A percentile compares a stretch with the other conserved stretches of the same genome.
Evolutionary conservation across 2,329 filamentous ascomycete genomes (phyloP).

Genomic region (Sporothrix curviconia): DNA sequence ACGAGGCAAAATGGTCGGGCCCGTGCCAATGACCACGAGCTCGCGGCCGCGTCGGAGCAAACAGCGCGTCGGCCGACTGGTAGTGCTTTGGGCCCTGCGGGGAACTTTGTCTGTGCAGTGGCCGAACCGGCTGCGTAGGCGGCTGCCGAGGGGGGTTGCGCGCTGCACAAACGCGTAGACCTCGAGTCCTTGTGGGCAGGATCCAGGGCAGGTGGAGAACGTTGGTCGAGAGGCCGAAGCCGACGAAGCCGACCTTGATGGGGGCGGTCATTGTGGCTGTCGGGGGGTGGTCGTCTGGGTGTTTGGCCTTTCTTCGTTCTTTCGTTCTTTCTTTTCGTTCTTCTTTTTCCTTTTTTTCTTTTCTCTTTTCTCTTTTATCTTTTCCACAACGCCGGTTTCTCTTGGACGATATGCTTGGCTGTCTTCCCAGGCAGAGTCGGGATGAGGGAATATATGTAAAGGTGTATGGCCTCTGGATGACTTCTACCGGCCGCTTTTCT

Average conservation of each 20-base stretch:
- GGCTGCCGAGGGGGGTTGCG: constrained; percentile 25
- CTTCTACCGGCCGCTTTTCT: no score
- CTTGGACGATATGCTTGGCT: no score
- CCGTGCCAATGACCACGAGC: constrained; percentile 56
- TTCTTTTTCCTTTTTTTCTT: not conserved
- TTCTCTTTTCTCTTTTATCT: no score
- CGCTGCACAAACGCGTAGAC: constrained; percentile 44
- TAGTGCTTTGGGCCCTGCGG: constrained; percentile 49
- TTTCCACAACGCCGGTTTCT: no score
- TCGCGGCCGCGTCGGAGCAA: constrained; percentile 53
- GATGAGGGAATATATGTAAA: no score
- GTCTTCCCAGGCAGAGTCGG: no score
- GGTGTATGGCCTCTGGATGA: no score
- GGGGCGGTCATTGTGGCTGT: constrained; percentile 7
- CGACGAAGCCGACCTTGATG: constrained; percentile 43
- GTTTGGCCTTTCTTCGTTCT: not conserved
- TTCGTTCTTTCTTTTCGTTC: not conserved
- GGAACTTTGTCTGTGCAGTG: constrained; percentile 45
- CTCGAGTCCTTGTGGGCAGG: constrained; percentile 36
- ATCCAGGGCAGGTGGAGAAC: constrained; percentile 47
- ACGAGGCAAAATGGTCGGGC: constrained; percentile 51
- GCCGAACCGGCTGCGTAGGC: constrained; percentile 22
- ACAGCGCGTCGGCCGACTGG: constrained; percentile 50
- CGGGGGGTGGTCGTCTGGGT: not conserved
- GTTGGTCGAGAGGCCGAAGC: constrained; percentile 43